These are phyloP conservation scores for Backusella australiensis DNA, from an alignment of 192 early-diverging fungal species.

Conservation along the genomic window DNA sequence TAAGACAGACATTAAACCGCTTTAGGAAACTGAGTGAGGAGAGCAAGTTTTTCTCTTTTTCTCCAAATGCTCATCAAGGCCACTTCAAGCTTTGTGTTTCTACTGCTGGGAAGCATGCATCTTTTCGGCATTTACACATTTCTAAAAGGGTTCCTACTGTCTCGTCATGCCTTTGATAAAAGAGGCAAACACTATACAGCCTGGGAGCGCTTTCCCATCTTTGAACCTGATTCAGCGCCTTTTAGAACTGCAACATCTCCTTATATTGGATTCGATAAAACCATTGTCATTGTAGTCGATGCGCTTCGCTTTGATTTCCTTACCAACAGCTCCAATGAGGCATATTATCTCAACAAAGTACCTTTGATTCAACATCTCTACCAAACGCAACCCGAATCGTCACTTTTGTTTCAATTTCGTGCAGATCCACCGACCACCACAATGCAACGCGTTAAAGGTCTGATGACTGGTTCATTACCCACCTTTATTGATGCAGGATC, in stretches of 20 bases:
- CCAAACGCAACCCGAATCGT: conserved; percentile 45
- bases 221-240: background rate
- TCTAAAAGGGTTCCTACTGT: conserved; percentile 68
- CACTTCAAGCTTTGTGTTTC: background rate
- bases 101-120: conserved; percentile 15
- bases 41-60: background rate
- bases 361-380: conserved; percentile 50
- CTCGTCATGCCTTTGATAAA: conserved; percentile 56
- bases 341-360: conserved; percentile 50
- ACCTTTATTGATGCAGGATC: conserved; percentile 82
- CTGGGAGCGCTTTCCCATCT: conserved; percentile 28
- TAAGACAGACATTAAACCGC: background rate
- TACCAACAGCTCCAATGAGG: background rate
- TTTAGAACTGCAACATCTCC: background rate
- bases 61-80: background rate
- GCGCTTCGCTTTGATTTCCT: conserved; percentile 68
- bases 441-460: conserved; percentile 76
- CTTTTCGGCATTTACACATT: conserved; percentile 63
- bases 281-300: conserved; percentile 69
- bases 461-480: conserved; percentile 80
- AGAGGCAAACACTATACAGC: conserved; percentile 12
- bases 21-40: background rate
- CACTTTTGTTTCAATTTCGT: conserved; percentile 66
- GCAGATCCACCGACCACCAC: conserved; percentile 86
- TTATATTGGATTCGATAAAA: conserved; percentile 16